Percentiles rank a stretch among this genome's conserved stretches.
These are phyloP conservation scores for Amoebophrya sp. DNA, from an alignment of 169 alveolate species.

Conservation along the genomic window DNA sequence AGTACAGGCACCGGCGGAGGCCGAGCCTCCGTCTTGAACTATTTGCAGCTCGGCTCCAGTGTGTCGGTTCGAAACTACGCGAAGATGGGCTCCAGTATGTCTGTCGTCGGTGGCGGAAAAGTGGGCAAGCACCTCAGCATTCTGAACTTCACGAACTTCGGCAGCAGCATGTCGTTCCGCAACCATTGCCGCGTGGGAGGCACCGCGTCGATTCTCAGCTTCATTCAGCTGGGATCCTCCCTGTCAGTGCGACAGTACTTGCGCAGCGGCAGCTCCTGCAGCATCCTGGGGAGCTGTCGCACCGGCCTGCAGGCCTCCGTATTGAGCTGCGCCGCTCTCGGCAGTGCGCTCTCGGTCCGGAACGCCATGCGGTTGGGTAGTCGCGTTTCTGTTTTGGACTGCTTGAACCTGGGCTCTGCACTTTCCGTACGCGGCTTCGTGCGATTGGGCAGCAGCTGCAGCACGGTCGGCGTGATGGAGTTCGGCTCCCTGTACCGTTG, in stretches of 20 bases:
- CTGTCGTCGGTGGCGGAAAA: neutral
- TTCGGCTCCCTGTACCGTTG: neutral
- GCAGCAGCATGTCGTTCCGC: neutral
- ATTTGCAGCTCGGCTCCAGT: neutral
- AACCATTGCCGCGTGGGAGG: neutral
- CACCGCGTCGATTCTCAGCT: neutral
- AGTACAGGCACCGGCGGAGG: neutral
- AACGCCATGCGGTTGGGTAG: neutral
- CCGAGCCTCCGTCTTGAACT: neutral
- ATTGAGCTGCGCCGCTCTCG: neutral
- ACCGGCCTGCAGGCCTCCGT: neutral
- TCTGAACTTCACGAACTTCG: neutral
- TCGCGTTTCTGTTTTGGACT: neutral
- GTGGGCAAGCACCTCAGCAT: neutral
- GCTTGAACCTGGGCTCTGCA: neutral
- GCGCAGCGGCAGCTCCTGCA: neutral
- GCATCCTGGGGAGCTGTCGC: neutral
- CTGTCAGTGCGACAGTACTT: neutral
- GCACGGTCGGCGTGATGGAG: neutral
- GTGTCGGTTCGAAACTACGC: neutral
- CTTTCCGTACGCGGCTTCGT: conserved; percentile 9
- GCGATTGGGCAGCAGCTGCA: conserved; percentile 7
- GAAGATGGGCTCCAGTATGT: neutral
- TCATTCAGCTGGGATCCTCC: neutral
- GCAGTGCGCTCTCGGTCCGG: conserved; percentile 28